Conservation (phyloP, 2,329 filamentous ascomycete species). For the Rhynchosporium graminicola region DNA sequence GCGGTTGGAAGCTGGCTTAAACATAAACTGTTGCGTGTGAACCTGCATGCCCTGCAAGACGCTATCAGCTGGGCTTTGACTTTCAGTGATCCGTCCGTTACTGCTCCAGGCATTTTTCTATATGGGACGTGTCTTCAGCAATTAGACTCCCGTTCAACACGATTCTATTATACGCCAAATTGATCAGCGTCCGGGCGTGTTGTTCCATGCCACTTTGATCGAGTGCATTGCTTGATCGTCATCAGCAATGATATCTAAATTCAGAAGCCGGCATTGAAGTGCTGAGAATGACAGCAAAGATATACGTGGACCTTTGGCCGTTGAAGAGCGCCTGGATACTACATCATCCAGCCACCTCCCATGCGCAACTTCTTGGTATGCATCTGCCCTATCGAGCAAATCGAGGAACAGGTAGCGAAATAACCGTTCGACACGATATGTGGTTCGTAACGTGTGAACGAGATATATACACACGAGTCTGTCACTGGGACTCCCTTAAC, state of each 20-base stretch:
- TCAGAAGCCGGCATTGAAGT: conserved; percentile 55
- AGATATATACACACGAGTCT: conserved; percentile 52
- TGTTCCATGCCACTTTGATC: conserved; percentile 25
- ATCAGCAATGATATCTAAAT: conserved; percentile 29
- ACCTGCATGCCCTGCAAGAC: conserved; percentile 17
- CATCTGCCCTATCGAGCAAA: conserved; percentile 41
- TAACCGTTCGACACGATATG: conserved; percentile 33
- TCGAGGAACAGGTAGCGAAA: conserved; percentile 23
- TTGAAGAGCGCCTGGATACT: conserved; percentile 56
- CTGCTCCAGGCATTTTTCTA: conserved; percentile 20
- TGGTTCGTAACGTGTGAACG: conserved; percentile 44
- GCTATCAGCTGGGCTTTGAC: conserved; percentile 17
- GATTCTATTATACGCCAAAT: conserved; percentile 24
- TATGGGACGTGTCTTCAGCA: conserved; percentile 23
- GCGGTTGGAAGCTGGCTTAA: conserved; percentile 20
- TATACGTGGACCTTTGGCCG: conserved; percentile 52
- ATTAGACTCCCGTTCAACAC: conserved; percentile 16
- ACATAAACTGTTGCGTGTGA: conserved; percentile 7
- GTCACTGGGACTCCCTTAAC: conserved; percentile 53
- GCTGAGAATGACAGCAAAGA: conserved; percentile 51
- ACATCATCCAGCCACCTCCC: conserved; percentile 52
- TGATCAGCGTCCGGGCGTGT: conserved; percentile 17
- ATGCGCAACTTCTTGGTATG: conserved; percentile 53
- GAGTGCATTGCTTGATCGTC: conserved; percentile 22
- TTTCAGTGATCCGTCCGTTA: conserved; percentile 19